Base-by-base conservation (phyloP, 768 basidiomycete genomes). In the Mycena leptocephala region DNA sequence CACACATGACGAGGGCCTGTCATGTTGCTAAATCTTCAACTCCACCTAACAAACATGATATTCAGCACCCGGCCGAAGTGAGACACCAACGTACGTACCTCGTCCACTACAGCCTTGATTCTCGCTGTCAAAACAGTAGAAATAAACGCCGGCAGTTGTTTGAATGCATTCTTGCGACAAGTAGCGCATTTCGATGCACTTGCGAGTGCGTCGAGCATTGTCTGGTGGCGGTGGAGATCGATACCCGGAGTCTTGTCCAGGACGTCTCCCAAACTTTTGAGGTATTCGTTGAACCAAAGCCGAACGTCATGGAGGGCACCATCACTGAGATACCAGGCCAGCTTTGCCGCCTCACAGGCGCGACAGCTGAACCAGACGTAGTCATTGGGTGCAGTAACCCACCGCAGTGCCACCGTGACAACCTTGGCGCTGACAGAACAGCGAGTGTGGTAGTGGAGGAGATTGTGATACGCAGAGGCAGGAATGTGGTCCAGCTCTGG, bases 401-500 rank as follows among this genome's bases (percentile, higher is more conserved):
- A 46, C 20, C 43, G 41, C 41, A 43, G 16, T 4, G 9, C 41
- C 41, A 4, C 18, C 10, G 41, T 43, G 10, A 43, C 18, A 14
- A 11, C 16, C 41, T 43, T 43, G n/a, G 62, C 48, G 10, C 37
- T 51, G 11, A 18, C n/a, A 5, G n/a, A 61, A 48, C 70, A 72
- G 4, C 28, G 26, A 39, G 35, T 22, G 37, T 72, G 71, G 26
- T 72, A 72, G 7, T 72, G 48, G 11, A 63, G 61, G 26, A 63
- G 18, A 41, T 65, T 65, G 62, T 72, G 71, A 24, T 63, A 72
- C 32, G 61, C 71, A n/a, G 37, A 13, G 18, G 71, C 61, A 14
- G 71, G 37, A 14, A 65, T 9, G 2, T 30, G 18, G 0, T 41
- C 37, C 4, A 63, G 51, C 33, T 64, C 61, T 5, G 71, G 48